Evolutionary conservation across 495 filamentous ascomycete species (phyloP), one percentile per base, ranked within the genome.

Genomic region (Copromyces sp.): DNA sequence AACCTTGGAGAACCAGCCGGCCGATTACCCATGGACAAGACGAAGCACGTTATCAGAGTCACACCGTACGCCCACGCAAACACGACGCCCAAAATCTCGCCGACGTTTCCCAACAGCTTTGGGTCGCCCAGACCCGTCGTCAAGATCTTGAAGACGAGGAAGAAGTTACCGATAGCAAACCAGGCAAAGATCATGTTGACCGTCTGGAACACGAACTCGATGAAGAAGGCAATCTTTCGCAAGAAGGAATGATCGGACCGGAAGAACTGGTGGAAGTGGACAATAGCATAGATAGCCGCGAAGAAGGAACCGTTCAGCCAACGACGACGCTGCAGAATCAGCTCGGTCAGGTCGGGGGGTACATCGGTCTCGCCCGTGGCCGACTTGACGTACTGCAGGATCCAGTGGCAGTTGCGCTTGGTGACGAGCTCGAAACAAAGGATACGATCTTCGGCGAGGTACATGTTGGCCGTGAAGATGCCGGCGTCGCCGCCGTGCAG

Each of bases 261-360:
- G 87, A 93, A 95, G 78, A 99, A 92, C 80, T 97, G 91, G 80
- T 95, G 94, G 80, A 94, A 95, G 81, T 99, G 94, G 38, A 91
- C 91, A 68, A 98, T 88, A 47, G 96, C 93, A 78, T 99, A 99
- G 68, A 98, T 90, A 68, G 96, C 95, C 37, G 96, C 96, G 84
- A 99, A 99, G 87, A 99, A 99, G 82, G 90, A 93, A 73, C 96
- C 96, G 84, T 99, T 99, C 73, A 99, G 85, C 96, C 96, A 99
- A 83, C 96, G 90, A 84, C 96, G 89, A 76, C 96, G 91, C 81
- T 99, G 96, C 42, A 97, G 86, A 80, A 99, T 98, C 80, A 99
- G 90, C 78, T 98, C 96, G 20, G 94, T 89, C 86, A 98, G 95
- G 17, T 89, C 89, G 76, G 94, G 93, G 16, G 96, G 96, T n/a